These are phyloP conservation scores for Phytophthora europaea DNA, from an alignment of 352 stramenopile genomes.

Conservation along the genomic window DNA sequence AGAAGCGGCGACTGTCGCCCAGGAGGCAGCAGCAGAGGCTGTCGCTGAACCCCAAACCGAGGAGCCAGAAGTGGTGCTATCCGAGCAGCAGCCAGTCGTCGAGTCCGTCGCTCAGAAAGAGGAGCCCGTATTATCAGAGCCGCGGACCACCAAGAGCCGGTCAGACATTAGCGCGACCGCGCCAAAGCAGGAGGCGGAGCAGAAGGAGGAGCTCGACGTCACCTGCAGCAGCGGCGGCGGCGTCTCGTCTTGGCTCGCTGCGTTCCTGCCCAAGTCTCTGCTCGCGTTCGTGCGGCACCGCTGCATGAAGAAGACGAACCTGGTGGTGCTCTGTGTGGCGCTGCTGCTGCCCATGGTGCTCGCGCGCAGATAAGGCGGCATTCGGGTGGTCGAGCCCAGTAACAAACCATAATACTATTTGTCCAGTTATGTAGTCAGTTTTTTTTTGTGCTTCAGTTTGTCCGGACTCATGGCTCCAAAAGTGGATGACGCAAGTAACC, in stretches of 20 bases:
- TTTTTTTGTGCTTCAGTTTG: not conserved
- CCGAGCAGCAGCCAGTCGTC: slow-evolving; percentile 6
- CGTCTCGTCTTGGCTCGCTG: slow-evolving; percentile 30
- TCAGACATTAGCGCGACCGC: not conserved
- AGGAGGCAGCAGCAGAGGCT: not conserved
- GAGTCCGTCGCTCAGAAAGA: slow-evolving; percentile 21
- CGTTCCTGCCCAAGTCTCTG: slow-evolving; percentile 42
- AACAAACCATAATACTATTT: slow-evolving; percentile 33
- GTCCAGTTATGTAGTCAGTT: not conserved
- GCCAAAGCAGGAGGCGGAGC: slow-evolving; percentile 6
- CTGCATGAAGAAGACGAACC: slow-evolving; percentile 51
- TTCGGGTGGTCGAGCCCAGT: slow-evolving; percentile 1
- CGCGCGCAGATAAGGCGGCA: slow-evolving; percentile 37
- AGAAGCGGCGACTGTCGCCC: not conserved
- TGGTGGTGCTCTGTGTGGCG: slow-evolving; percentile 49
- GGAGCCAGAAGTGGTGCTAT: not conserved
- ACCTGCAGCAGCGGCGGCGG: not conserved
- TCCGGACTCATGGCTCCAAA: slow-evolving; percentile 1
- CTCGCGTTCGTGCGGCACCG: slow-evolving; percentile 42
- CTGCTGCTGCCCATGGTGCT: slow-evolving; percentile 50
- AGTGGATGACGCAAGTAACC: slow-evolving; percentile 14
- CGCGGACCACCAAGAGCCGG: not conserved
- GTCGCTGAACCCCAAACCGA: slow-evolving; percentile 2
- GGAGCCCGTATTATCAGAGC: slow-evolving; percentile 5
- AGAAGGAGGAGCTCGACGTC: slow-evolving; percentile 10